phyloP scores from a whole-genome alignment of 768 basidiomycete genomes.

The Mycena vulgaris region DNA sequence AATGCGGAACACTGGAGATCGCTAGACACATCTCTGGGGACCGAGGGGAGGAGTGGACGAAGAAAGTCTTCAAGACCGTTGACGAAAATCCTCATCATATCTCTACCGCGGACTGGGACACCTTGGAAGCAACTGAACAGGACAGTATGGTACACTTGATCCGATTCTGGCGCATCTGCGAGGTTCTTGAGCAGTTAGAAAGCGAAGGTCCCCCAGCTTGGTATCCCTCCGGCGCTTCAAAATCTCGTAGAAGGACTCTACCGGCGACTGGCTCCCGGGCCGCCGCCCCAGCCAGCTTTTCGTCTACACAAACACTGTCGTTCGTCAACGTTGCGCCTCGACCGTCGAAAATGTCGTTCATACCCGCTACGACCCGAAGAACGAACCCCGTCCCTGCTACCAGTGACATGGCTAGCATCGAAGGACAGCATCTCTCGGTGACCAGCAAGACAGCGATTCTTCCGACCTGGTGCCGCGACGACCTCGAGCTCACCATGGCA shows the following conservation, averaged over 20 bases:
- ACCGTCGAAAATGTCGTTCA: conserved; percentile 23
- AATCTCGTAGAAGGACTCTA: conserved; percentile 7
- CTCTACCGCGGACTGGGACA: conserved; percentile 42
- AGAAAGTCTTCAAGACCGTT: conserved; percentile 45
- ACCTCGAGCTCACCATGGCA: conserved; percentile 33
- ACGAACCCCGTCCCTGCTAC: conserved; percentile 1
- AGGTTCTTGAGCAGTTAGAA: conserved; percentile 36
- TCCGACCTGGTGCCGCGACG: conserved; percentile 38
- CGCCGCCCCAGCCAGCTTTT: conserved; percentile 26
- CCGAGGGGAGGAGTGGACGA: conserved; percentile 58
- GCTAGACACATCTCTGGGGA: conserved; percentile 49
- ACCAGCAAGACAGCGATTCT: conserved; percentile 29
- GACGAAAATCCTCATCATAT: conserved; percentile 43
- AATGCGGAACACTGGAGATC: conserved; percentile 52
- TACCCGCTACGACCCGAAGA: neutral
- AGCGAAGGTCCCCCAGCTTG: conserved; percentile 7
- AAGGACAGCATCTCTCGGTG: conserved; percentile 32
- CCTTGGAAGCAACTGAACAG: conserved; percentile 45
- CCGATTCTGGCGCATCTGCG: conserved; percentile 47
- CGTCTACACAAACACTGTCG: conserved; percentile 29
- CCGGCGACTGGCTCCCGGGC: neutral
- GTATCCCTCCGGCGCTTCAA: conserved; percentile 1
- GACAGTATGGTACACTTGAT: conserved; percentile 44
- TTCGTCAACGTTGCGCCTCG: conserved; percentile 25
- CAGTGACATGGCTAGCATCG: conserved; percentile 27